Conservation (phyloP, 345 rosid genomes). For the Abelmoschus esculentus region DNA sequence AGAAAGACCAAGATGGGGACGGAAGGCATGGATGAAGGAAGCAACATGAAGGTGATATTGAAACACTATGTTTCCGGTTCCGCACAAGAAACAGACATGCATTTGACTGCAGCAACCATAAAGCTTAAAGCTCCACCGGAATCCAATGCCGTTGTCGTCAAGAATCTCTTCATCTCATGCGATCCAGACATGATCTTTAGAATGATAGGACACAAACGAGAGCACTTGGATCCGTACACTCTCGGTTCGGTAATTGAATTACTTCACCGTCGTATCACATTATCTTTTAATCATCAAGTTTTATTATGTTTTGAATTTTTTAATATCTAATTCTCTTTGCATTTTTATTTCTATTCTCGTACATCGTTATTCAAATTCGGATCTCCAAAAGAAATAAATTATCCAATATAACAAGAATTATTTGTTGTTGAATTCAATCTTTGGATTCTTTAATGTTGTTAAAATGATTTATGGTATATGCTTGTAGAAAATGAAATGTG, state of each 20-base stretch:
- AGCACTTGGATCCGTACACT: constrained; percentile 10
- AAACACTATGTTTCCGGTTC: constrained; percentile 34
- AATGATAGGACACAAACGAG: constrained; percentile 25
- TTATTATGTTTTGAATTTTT: too few species aligned
- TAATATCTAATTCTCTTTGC: too few species aligned
- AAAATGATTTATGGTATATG: background rate
- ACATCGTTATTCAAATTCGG: too few species aligned
- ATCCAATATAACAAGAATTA: too few species aligned
- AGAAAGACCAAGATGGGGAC: background rate
- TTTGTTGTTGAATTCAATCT: too few species aligned
- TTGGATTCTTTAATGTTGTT: too few species aligned
- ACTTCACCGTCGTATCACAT: too few species aligned
- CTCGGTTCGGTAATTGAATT: constrained; percentile 10
- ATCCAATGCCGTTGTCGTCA: constrained; percentile 30
- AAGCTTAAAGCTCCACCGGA: constrained; percentile 21
- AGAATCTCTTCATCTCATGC: constrained; percentile 57
- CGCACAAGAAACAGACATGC: constrained; percentile 40
- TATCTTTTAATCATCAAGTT: too few species aligned
- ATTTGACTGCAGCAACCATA: constrained; percentile 21
- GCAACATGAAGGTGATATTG: constrained; percentile 48
- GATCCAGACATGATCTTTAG: constrained; percentile 50
- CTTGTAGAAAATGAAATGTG: too few species aligned
- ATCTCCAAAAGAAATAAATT: too few species aligned
- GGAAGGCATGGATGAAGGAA: constrained; percentile 7
- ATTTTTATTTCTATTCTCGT: too few species aligned